These are phyloP conservation scores for Aquilaria yunnanensis DNA, from an alignment of 345 rosid genomes.

Conservation along the genomic window DNA sequence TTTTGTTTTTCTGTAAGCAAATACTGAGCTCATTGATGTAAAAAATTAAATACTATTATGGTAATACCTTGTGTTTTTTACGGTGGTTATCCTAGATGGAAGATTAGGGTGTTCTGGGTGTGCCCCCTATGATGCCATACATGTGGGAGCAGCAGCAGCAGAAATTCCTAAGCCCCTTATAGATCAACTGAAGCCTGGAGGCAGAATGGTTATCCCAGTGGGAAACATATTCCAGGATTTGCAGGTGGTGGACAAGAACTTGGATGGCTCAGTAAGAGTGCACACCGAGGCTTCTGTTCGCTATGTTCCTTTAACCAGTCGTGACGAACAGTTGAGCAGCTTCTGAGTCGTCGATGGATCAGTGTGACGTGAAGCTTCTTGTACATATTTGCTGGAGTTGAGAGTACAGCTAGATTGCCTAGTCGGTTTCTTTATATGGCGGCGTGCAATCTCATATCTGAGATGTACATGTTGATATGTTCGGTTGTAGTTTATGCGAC, in stretches of 20 bases:
- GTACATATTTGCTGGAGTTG: no score
- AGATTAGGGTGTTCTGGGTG: conserved; percentile 82
- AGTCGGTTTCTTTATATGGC: no score
- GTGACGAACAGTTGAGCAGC: conserved; percentile 63
- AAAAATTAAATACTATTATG: no score
- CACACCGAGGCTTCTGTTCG: conserved; percentile 69
- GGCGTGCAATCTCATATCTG: no score
- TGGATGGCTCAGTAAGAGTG: conserved; percentile 66
- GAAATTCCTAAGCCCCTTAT: conserved; percentile 82
- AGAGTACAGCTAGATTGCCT: no score
- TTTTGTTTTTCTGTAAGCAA: no score
- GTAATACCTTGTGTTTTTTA: neutral
- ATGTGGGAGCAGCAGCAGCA: conserved; percentile 96
- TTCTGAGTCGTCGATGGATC: conserved; percentile 9
- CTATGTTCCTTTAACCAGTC: conserved; percentile 92
- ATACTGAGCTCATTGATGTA: no score
- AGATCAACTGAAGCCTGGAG: conserved; percentile 94
- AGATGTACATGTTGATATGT: no score
- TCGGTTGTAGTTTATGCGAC: no score
- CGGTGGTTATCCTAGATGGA: conserved; percentile 50
- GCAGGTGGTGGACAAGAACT: conserved; percentile 67
- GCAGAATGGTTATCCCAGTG: conserved; percentile 95
- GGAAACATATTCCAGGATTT: conserved; percentile 79
- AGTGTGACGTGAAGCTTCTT: no score
- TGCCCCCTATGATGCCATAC: conserved; percentile 91